Percentiles rank a stretch among this genome's conserved stretches.
Conservation (phyloP, 306 rosid species). For the Cyamopsis tetragonoloba region DNA sequence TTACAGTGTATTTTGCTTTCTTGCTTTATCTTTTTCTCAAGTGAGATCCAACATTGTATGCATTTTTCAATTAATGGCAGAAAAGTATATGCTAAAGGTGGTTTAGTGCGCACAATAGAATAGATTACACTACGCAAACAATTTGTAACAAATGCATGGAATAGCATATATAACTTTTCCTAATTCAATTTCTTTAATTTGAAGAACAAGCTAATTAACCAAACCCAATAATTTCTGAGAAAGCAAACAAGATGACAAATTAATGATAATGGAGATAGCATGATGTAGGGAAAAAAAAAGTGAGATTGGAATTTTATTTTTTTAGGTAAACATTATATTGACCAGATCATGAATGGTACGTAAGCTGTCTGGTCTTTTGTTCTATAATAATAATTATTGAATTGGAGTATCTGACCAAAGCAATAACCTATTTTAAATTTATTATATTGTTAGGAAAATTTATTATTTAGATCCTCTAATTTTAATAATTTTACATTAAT, state of each 20-base stretch:
- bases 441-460: no score
- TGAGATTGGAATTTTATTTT: not conserved
- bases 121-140: not conserved
- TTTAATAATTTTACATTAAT: no score
- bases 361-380: not conserved
- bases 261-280: not conserved
- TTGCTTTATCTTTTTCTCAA: not conserved
- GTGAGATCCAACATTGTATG: slow-evolving; percentile 22
- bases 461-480: no score
- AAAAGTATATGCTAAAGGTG: slow-evolving; percentile 10
- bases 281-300: not conserved
- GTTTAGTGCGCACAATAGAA: slow-evolving; percentile 22
- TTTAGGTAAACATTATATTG: slow-evolving; percentile 8
- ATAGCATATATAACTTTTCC: not conserved
- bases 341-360: not conserved
- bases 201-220: slow-evolving; percentile 5
- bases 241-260: slow-evolving; percentile 23
- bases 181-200: slow-evolving; percentile 11
- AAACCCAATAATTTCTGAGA: slow-evolving; percentile 10
- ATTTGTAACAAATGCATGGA: not conserved
- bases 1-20: not conserved
- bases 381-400: not conserved
- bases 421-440: no score
- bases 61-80: slow-evolving; percentile 5
- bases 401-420: not conserved